These are phyloP conservation scores for Elsinoe australis DNA, from an alignment of 2,329 filamentous ascomycete species.

Conservation along the genomic window DNA sequence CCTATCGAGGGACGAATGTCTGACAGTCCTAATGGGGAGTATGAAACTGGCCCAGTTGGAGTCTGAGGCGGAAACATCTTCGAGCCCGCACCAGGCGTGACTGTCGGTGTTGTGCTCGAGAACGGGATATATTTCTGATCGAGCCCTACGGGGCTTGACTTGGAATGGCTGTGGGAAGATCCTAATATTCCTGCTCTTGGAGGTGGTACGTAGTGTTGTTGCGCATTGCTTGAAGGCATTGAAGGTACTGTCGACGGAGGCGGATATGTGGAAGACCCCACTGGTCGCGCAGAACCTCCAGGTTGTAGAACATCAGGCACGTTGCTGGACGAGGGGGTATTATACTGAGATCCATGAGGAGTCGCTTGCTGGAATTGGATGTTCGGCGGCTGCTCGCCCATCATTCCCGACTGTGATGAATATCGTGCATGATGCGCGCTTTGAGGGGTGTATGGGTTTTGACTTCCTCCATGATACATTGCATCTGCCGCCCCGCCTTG, in stretches of 20 bases:
- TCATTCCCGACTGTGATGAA: constrained; percentile 28
- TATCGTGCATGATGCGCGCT: constrained; percentile 46
- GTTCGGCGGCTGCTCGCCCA: constrained; percentile 40
- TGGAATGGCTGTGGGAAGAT: constrained; percentile 68
- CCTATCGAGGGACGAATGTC: constrained; percentile 86
- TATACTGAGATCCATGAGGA: constrained; percentile 26
- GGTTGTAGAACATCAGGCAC: constrained; percentile 56
- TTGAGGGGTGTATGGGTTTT: constrained; percentile 31
- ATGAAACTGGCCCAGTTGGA: constrained; percentile 57
- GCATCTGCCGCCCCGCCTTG: constrained; percentile 44
- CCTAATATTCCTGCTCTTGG: constrained; percentile 59
- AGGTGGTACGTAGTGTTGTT: constrained; percentile 52
- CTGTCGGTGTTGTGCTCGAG: constrained; percentile 47
- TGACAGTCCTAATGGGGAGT: constrained; percentile 81
- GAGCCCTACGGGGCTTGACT: constrained; percentile 67
- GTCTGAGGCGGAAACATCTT: constrained; percentile 40
- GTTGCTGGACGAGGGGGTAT: constrained; percentile 25
- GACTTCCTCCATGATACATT: constrained; percentile 36
- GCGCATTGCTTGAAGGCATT: constrained; percentile 42
- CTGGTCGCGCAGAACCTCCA: constrained; percentile 45
- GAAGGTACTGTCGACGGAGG: constrained; percentile 39
- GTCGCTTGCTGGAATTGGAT: constrained; percentile 52
- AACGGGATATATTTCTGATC: constrained; percentile 57
- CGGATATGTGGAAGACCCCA: constrained; percentile 40
- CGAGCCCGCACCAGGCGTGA: constrained; percentile 20